Conservation (phyloP, 1,284 basidiomycete genomes). For the Moesziomyces globuligerus region DNA sequence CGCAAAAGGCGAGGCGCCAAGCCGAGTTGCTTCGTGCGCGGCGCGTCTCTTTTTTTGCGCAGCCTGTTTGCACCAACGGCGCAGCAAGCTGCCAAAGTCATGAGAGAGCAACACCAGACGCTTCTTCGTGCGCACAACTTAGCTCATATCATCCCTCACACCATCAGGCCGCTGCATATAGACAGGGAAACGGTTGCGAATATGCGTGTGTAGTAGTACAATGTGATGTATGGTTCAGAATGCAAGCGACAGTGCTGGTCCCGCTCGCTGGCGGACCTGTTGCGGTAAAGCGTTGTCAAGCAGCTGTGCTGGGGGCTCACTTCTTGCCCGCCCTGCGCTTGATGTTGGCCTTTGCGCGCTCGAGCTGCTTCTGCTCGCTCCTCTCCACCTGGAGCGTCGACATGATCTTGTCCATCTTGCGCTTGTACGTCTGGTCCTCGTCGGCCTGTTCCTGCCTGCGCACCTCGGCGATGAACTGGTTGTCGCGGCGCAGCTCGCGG, state of each 20-base stretch:
- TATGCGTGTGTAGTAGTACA: background rate
- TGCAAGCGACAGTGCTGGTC: conserved; percentile 1
- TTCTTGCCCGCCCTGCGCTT: conserved; percentile 55
- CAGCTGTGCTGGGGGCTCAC: too few species aligned
- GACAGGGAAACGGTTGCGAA: background rate
- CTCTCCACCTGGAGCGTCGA: conserved; percentile 87
- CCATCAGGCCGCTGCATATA: too few species aligned
- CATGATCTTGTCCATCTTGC: conserved; percentile 74
- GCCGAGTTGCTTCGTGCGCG: too few species aligned
- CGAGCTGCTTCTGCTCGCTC: conserved; percentile 92
- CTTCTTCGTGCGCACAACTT: too few species aligned
- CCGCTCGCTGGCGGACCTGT: too few species aligned
- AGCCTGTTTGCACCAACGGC: too few species aligned
- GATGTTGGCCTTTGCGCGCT: conserved; percentile 71
- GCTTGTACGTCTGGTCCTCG: conserved; percentile 75
- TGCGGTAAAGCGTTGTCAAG: too few species aligned
- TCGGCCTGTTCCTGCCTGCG: conserved; percentile 82
- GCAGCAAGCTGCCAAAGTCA: too few species aligned
- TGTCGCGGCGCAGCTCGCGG: conserved; percentile 93
- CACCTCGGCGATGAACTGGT: conserved; percentile 83
- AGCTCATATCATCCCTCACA: conserved; percentile 2
- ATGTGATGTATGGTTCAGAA: conserved; percentile 3
- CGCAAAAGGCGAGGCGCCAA: too few species aligned
- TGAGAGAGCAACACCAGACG: too few species aligned
- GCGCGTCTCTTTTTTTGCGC: too few species aligned